Base-by-base conservation (phyloP, 2,329 filamentous ascomycete genomes). In the Cryphonectria radicalis region DNA sequence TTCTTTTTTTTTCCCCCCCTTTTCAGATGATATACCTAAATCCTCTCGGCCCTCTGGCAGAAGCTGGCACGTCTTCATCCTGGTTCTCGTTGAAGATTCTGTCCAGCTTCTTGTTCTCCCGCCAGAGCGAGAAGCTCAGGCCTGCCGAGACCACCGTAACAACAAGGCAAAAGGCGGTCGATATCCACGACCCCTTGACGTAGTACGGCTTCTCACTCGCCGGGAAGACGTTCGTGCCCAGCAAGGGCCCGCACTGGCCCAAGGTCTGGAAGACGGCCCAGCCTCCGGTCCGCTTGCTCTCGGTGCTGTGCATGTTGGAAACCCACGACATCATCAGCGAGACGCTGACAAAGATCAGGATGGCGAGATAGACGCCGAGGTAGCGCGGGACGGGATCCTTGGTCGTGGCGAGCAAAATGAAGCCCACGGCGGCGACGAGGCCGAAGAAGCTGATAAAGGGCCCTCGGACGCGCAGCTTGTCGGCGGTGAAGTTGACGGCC, bases 391-490 rank as follows among this genome's bases (percentile, higher is more conserved):
- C 80, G 0, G 78, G 77, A 0, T 74, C 74, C 32, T 74, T 75
- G 1, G 80, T 79, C 8, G 78, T 82, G 11, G 79, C 81, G 25
- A 81, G 80, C 28, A 83, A 76, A 71, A 83, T 79, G 76, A 81
- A 84, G 7, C 81, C 82, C 8, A 83, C 75, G 2, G 79, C 80
- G 0, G 80, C 78, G 25, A 82, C 73, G 3, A 80, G 70, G 4
- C 79, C 79, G 55, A 80, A 78, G 28, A 79, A 73, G 28, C 76
- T 78, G 69, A 80, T 77, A 70, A 83, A 83, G 0, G 81, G 82
- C 0, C 82, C 82, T 28, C 82, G 78, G 72, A 81, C 73, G 59
- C 78, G 76, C 40, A 79, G 70, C 35, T 75, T 77, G 72, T 83
- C 82, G 6, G 81, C 82, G 6, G 82, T 72, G 68, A 77, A 80